These are phyloP conservation scores for Dactylellina parvicollis DNA, from an alignment of 2,329 filamentous ascomycete genomes.

Conservation along the genomic window DNA sequence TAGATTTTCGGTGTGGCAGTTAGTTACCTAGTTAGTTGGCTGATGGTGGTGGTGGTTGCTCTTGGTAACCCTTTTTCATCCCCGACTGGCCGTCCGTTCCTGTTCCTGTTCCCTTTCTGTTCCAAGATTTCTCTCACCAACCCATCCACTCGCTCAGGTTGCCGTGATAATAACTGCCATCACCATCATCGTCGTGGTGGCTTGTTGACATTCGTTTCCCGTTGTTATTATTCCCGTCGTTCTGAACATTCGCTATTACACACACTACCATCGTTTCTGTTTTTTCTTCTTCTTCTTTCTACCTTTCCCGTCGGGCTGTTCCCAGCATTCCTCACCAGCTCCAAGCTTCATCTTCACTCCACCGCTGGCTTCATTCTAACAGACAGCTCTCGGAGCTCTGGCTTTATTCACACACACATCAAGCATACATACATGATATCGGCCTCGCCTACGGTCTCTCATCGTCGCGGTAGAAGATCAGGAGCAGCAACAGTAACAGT, in stretches of 20 bases:
- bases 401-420: too few relatives aligned
- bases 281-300: not conserved
- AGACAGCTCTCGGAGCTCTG: too few relatives aligned
- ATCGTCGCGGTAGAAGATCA: not conserved
- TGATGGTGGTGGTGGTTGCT: conserved; percentile 17
- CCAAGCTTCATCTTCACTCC: not conserved
- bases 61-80: conserved; percentile 36
- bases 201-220: conserved; percentile 50
- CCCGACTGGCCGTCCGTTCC: not conserved
- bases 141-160: conserved; percentile 39
- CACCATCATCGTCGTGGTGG: conserved; percentile 4
- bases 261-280: not conserved
- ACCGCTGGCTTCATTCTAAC: too few relatives aligned
- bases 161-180: not conserved
- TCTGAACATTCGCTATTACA: conserved; percentile 14
- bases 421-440: too few relatives aligned
- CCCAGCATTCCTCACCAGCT: not conserved
- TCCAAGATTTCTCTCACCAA: conserved; percentile 7
- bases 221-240: not conserved
- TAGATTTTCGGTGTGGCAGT: too few relatives aligned
- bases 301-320: not conserved
- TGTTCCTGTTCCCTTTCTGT: conserved; percentile 3
- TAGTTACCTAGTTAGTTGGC: not conserved
- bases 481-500: not conserved
- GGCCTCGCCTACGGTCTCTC: not conserved